Conservation (phyloP, 2,329 filamentous ascomycete species). For the Corynespora cassiicola region DNA sequence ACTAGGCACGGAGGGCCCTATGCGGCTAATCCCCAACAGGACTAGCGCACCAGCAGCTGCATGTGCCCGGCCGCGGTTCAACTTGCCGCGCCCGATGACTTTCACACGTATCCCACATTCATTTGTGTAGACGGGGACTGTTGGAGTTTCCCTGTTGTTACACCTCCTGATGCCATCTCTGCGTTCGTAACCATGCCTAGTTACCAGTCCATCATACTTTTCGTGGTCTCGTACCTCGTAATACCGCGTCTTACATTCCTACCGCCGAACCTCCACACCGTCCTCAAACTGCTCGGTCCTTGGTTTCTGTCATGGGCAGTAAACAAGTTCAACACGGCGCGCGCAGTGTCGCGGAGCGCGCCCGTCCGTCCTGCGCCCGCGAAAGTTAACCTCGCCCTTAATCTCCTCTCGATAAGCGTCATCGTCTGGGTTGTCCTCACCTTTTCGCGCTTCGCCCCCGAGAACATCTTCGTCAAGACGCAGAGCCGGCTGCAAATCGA, state of each 20-base stretch:
- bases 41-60: no score
- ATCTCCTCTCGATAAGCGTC: slow-evolving; percentile 64
- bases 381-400: slow-evolving; percentile 63
- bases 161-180: slow-evolving; percentile 4
- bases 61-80: no score
- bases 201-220: slow-evolving; percentile 36
- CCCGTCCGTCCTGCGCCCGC: slow-evolving; percentile 63
- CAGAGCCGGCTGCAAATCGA: slow-evolving; percentile 83
- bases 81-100: no score
- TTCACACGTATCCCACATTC: no score
- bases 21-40: no score
- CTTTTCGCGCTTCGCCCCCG: slow-evolving; percentile 71
- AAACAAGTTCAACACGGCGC: slow-evolving; percentile 66
- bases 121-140: no score
- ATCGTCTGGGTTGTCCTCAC: slow-evolving; percentile 65
- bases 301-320: slow-evolving; percentile 72
- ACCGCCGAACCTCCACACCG: slow-evolving; percentile 36
- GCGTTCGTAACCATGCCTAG: slow-evolving; percentile 33
- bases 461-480: slow-evolving; percentile 82
- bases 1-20: no score
- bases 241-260: slow-evolving; percentile 47
- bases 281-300: slow-evolving; percentile 68
- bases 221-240: slow-evolving; percentile 41
- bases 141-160: no score
- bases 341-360: slow-evolving; percentile 48